Evolutionary conservation across 805 yeast genomes (phyloP).

Genomic region (Cephaloascus albidus): DNA sequence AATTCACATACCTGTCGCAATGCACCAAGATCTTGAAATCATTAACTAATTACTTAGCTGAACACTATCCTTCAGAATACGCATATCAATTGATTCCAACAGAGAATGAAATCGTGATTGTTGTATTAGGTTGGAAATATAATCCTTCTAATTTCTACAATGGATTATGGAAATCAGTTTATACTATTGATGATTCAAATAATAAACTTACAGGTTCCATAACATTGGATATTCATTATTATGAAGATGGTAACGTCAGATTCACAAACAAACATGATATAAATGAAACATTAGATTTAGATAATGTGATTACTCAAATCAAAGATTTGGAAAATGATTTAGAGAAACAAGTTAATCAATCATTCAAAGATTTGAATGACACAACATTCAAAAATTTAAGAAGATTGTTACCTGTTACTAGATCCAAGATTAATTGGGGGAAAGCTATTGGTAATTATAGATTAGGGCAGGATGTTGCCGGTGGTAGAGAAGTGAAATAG

Average conservation of each 20-base stretch:
- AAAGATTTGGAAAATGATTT: constrained; percentile 46
- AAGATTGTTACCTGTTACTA: constrained; percentile 85
- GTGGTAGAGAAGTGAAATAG: constrained; percentile 5
- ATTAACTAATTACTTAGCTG: constrained; percentile 44
- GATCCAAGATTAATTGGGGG: constrained; percentile 93
- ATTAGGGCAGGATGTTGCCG: constrained; percentile 70
- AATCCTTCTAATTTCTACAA: constrained; percentile 78
- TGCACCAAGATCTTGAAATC: constrained; percentile 1
- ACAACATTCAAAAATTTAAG: constrained; percentile 74
- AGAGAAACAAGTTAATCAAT: constrained; percentile 49
- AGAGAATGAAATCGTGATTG: constrained; percentile 27
- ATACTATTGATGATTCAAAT: constrained; percentile 27
- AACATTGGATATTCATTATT: constrained; percentile 76
- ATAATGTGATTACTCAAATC: constrained; percentile 34
- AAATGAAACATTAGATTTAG: constrained; percentile 9
- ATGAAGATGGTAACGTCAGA: constrained; percentile 92
- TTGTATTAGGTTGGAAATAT: constrained; percentile 62
- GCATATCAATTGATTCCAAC: constrained; percentile 34
- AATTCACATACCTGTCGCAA: background rate
- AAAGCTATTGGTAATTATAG: constrained; percentile 84
- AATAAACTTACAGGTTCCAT: constrained; percentile 42
- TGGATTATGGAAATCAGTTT: constrained; percentile 78
- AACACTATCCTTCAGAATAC: constrained; percentile 56
- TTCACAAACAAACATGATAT: constrained; percentile 40
- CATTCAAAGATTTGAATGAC: constrained; percentile 70